phyloP scores from a whole-genome alignment of 2,329 filamentous ascomycete species.

The Pyricularia grisea region DNA sequence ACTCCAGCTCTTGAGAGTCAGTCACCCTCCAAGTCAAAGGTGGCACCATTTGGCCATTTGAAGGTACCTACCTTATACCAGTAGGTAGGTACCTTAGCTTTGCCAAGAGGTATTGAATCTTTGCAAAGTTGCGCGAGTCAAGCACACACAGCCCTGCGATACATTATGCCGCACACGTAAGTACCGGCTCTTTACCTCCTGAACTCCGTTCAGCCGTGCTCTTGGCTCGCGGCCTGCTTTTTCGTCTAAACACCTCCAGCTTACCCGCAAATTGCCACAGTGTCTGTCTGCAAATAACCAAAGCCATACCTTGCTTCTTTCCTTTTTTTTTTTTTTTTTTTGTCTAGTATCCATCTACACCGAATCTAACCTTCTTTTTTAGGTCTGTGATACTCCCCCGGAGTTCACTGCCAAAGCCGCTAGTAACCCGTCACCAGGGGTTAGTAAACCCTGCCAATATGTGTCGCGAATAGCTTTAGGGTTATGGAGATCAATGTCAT shows the following conservation, averaged over 20 bases:
- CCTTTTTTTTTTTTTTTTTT: no score
- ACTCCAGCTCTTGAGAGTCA: background rate
- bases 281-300: background rate
- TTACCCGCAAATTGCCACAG: background rate
- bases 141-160: background rate
- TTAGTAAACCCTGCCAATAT: background rate
- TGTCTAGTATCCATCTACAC: background rate
- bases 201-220: background rate
- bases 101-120: background rate
- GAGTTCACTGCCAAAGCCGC: background rate
- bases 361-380: background rate
- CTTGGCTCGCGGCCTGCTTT: background rate
- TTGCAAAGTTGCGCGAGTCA: background rate
- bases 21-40: background rate
- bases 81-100: no score
- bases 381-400: background rate
- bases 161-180: background rate
- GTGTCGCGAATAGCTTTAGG: background rate
- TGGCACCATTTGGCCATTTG: background rate
- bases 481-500: background rate
- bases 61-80: no score
- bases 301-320: no score
- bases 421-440: background rate
- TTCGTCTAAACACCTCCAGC: background rate
- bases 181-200: background rate